These are phyloP conservation scores for Paxillus involutus DNA, from an alignment of 768 basidiomycete species.

Conservation along the genomic window DNA sequence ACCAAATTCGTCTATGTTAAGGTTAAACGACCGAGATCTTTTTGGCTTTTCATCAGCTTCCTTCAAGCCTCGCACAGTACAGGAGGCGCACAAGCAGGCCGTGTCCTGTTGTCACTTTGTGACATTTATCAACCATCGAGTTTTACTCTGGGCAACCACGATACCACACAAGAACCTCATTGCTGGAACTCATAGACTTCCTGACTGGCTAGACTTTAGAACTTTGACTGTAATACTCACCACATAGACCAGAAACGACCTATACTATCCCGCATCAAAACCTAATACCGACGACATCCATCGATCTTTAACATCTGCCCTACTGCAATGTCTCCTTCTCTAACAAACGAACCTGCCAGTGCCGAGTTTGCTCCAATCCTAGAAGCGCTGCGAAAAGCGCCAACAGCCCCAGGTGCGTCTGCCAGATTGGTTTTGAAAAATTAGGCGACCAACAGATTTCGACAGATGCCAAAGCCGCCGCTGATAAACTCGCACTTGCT, in stretches of 20 bases:
- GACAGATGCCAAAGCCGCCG: conserved; percentile 83
- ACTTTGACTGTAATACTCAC: conserved; percentile 4
- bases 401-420: conserved; percentile 58
- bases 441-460: conserved; percentile 4
- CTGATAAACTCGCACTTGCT: conserved; percentile 75
- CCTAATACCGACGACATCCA: conserved; percentile 22
- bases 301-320: conserved; percentile 8
- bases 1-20: conserved; percentile 1
- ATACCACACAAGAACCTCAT: neutral
- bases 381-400: conserved; percentile 53
- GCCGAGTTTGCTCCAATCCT: conserved; percentile 42
- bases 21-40: neutral
- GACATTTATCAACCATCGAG: neutral
- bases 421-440: neutral
- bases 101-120: neutral
- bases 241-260: conserved; percentile 19
- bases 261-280: conserved; percentile 8
- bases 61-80: neutral
- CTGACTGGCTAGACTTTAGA: conserved; percentile 13
- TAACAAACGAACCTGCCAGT: conserved; percentile 43
- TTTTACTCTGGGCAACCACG: neutral
- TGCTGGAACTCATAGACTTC: neutral
- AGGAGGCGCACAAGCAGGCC: neutral
- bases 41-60: neutral
- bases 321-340: conserved; percentile 52